Conservation (phyloP, 129 eudicot genomes). For the Pittosporum tobira region DNA sequence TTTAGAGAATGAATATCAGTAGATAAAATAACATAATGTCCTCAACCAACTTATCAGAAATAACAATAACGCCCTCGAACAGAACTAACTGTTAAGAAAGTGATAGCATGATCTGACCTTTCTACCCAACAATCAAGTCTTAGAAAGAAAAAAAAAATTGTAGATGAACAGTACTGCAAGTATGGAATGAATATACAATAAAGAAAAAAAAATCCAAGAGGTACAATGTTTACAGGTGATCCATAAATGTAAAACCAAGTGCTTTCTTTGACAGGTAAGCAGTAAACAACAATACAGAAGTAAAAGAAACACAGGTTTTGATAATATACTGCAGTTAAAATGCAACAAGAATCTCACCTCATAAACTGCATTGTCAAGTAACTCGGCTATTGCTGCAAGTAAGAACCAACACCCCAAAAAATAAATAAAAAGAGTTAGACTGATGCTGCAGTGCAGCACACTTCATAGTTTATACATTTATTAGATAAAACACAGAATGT, state of each 20-base stretch:
- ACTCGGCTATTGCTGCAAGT: constrained; percentile 80
- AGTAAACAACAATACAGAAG: background rate
- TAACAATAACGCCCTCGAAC: background rate
- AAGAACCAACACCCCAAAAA: constrained; percentile 11
- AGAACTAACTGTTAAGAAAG: background rate
- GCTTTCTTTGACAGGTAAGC: background rate
- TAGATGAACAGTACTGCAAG: background rate
- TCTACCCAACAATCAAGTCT: no score
- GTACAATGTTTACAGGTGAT: background rate
- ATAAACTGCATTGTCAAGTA: constrained; percentile 90
- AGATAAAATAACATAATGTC: no score
- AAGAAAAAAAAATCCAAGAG: background rate
- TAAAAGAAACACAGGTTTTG: background rate
- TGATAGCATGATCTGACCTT: constrained; percentile 7
- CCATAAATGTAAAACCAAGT: background rate
- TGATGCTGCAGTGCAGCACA: background rate
- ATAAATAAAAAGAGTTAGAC: constrained; percentile 1
- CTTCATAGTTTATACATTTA: no score
- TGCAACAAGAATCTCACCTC: constrained; percentile 44
- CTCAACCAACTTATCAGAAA: no score
- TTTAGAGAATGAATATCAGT: constrained; percentile 9
- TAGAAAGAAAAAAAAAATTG: background rate
- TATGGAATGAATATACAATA: background rate
- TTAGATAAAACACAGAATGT: no score
- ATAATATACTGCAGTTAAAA: background rate